Conservation (phyloP, 1,284 basidiomycete genomes). For the Malassezia yamatoensis region DNA sequence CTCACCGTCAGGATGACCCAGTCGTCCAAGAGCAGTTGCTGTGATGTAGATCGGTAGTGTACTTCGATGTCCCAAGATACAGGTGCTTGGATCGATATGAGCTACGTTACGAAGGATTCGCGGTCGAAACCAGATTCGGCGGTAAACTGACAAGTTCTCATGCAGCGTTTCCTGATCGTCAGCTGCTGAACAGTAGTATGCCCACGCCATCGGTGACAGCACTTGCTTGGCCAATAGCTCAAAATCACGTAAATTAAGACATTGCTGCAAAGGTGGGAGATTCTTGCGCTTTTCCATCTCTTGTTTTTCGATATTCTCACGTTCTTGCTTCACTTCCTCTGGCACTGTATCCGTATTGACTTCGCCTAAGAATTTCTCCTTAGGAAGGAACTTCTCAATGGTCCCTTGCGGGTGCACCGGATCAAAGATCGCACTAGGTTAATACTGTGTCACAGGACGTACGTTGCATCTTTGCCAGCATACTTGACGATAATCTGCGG, state of each 20-base stretch:
- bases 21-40: slow-evolving; percentile 74
- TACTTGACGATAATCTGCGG: slow-evolving; percentile 65
- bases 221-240: slow-evolving; percentile 52
- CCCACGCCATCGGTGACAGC: slow-evolving; percentile 43
- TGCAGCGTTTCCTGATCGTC: slow-evolving; percentile 57
- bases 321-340: slow-evolving; percentile 21
- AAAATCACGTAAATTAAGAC: slow-evolving; percentile 81
- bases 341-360: slow-evolving; percentile 32
- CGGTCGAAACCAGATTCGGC: slow-evolving; percentile 88
- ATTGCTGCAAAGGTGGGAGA: slow-evolving; percentile 61
- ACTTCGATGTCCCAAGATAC: slow-evolving; percentile 17
- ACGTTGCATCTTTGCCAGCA: slow-evolving; percentile 68
- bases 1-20: slow-evolving; percentile 86
- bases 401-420: slow-evolving; percentile 45
- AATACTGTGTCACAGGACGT: slow-evolving; percentile 22
- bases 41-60: slow-evolving; percentile 57
- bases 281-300: slow-evolving; percentile 12
- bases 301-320: slow-evolving; percentile 19
- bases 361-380: slow-evolving; percentile 39
- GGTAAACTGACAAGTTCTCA: slow-evolving; percentile 79
- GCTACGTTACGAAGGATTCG: slow-evolving; percentile 73
- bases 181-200: slow-evolving; percentile 47
- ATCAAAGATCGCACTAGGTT: slow-evolving; percentile 33
- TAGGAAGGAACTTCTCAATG: slow-evolving; percentile 39
- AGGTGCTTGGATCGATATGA: slow-evolving; percentile 58